phyloP scores from a whole-genome alignment of 2,329 filamentous ascomycete species.

The Ceratocystis variospora region DNA sequence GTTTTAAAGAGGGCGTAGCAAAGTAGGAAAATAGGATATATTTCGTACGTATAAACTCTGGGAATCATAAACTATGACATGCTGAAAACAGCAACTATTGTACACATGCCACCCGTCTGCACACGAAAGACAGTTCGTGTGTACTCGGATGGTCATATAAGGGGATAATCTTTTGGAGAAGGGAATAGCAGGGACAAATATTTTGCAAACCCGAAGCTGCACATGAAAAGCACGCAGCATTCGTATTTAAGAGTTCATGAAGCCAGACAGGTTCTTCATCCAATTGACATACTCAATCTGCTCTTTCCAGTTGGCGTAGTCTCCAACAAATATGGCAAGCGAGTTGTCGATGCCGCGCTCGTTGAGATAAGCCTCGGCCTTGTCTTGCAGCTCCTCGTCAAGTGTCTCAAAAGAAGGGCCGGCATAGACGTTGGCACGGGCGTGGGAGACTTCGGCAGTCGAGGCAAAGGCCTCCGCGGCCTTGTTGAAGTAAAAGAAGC shows the following conservation, averaged over 20 bases:
- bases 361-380: conserved; percentile 87
- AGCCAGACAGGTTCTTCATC: conserved; percentile 75
- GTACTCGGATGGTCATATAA: not conserved
- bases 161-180: not conserved
- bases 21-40: not conserved
- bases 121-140: not conserved
- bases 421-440: conserved; percentile 65
- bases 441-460: conserved; percentile 62
- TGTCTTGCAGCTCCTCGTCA: conserved; percentile 85
- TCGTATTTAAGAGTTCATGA: conserved; percentile 50
- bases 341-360: conserved; percentile 82
- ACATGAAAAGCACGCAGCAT: conserved; percentile 14
- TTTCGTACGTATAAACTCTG: conserved; percentile 1
- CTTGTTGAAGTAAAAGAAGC: conserved; percentile 76
- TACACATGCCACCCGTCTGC: conserved; percentile 1
- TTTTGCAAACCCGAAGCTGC: not conserved
- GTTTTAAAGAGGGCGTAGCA: too few species aligned
- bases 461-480: conserved; percentile 62
- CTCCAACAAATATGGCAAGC: conserved; percentile 79
- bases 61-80: conserved; percentile 7
- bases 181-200: not conserved
- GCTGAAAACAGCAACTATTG: conserved; percentile 8
- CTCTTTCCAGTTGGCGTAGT: conserved; percentile 98
- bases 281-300: conserved; percentile 91
- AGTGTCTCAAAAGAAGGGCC: conserved; percentile 88